Conservation (phyloP, 306 rosid genomes). For the Lathyrus tuberosus region DNA sequence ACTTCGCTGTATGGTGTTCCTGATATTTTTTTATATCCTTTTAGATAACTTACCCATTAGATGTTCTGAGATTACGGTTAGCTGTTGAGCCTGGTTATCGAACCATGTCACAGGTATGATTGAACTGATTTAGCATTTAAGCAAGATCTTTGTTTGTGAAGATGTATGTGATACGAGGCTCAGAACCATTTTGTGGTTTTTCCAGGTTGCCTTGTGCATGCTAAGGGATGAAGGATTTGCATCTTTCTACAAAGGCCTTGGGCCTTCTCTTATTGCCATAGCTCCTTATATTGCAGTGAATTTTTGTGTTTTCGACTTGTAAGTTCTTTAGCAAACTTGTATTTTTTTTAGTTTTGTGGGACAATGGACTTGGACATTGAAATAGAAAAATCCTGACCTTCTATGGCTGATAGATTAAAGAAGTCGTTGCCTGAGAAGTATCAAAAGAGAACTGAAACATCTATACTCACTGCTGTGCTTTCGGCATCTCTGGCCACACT, state of each 20-base stretch:
- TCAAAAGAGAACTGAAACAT: slow-evolving; percentile 76
- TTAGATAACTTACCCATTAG: slow-evolving; percentile 87
- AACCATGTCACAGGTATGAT: slow-evolving; percentile 86
- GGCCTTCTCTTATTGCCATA: slow-evolving; percentile 83
- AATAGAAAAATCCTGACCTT: slow-evolving; percentile 24
- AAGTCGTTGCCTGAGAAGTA: slow-evolving; percentile 87
- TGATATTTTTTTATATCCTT: slow-evolving; percentile 25
- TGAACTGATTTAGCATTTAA: slow-evolving; percentile 33
- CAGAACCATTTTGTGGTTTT: slow-evolving; percentile 35
- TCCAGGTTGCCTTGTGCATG: slow-evolving; percentile 84
- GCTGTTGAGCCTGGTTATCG: slow-evolving; percentile 94
- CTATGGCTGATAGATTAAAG: slow-evolving; percentile 63
- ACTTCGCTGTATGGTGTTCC: neutral
- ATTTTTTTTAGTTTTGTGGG: slow-evolving; percentile 14
- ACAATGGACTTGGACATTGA: slow-evolving; percentile 30
- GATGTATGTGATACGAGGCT: slow-evolving; percentile 11
- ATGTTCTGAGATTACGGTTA: slow-evolving; percentile 85
- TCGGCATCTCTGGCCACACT: slow-evolving; percentile 87
- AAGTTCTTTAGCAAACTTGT: slow-evolving; percentile 44
- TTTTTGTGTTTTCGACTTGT: slow-evolving; percentile 93
- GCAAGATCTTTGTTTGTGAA: slow-evolving; percentile 24
- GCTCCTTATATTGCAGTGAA: slow-evolving; percentile 98
- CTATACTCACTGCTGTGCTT: slow-evolving; percentile 77
- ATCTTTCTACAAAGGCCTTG: slow-evolving; percentile 83
- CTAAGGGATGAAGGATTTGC: slow-evolving; percentile 85